phyloP scores from a whole-genome alignment of 176 grass and related monocot genomes.

The Avena atlantica region DNA sequence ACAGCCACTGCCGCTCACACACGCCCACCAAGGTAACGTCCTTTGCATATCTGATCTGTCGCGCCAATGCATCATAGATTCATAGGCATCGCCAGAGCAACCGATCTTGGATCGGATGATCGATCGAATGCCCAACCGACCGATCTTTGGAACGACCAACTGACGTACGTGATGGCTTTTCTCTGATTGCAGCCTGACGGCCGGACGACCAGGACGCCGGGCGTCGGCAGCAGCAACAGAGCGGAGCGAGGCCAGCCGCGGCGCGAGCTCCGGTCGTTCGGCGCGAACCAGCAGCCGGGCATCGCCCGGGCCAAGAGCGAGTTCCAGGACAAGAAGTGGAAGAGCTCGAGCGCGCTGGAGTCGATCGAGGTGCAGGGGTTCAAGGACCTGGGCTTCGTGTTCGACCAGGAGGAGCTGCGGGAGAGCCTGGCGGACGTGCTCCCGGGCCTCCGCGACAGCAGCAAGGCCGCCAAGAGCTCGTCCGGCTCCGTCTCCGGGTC shows the following conservation, averaged over 20 bases:
- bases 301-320: constrained; percentile 24
- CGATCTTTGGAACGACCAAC: background rate
- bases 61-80: background rate
- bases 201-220: background rate
- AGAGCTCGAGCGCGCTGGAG: constrained; percentile 71
- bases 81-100: background rate
- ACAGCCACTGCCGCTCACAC: constrained; percentile 28
- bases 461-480: constrained; percentile 20
- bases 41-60: background rate
- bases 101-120: background rate
- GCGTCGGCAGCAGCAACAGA: background rate
- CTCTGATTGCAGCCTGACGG: constrained; percentile 15
- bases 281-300: background rate
- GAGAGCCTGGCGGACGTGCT: constrained; percentile 61
- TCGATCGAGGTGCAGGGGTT: constrained; percentile 92
- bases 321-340: constrained; percentile 67
- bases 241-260: background rate
- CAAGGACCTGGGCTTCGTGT: constrained; percentile 91
- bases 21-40: constrained; percentile 38
- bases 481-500: constrained; percentile 23
- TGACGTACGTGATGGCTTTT: background rate
- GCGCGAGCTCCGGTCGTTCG: constrained; percentile 12
- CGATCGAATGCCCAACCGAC: background rate
- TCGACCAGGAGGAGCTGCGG: constrained; percentile 63
- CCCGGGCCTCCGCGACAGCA: constrained; percentile 58